Evolutionary conservation across 1,284 basidiomycete genomes (phyloP).

Genomic region (Moniliophthora roreri): DNA sequence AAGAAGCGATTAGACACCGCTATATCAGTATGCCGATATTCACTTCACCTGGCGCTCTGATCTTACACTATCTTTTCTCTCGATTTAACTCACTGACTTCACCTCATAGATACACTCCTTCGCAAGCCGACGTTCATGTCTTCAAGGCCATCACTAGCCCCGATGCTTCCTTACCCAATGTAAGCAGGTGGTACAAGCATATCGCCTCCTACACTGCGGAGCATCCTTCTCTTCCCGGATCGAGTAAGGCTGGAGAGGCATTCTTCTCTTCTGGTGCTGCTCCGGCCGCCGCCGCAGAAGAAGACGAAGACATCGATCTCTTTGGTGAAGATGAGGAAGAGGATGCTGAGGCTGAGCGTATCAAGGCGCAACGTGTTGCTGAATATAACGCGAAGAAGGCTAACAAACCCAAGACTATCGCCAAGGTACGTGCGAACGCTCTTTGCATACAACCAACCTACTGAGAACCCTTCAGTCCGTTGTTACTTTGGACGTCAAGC

Average conservation of each 20-base stretch:
- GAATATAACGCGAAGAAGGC: slow-evolving; percentile 95
- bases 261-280: slow-evolving; percentile 55
- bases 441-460: slow-evolving; percentile 13
- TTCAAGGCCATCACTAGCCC: slow-evolving; percentile 81
- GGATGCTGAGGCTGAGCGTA: slow-evolving; percentile 88
- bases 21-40: slow-evolving; percentile 65
- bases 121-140: slow-evolving; percentile 95
- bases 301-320: slow-evolving; percentile 92
- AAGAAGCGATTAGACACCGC: slow-evolving; percentile 88
- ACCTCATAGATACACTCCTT: slow-evolving; percentile 79
- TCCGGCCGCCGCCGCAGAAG: slow-evolving; percentile 58
- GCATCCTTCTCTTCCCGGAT: slow-evolving; percentile 78
- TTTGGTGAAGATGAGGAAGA: slow-evolving; percentile 92
- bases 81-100: slow-evolving; percentile 12
- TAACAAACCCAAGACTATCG: slow-evolving; percentile 83
- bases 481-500: slow-evolving; percentile 97
- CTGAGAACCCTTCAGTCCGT: slow-evolving; percentile 62
- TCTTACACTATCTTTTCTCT: slow-evolving; percentile 21
- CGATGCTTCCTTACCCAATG: slow-evolving; percentile 73
- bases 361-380: slow-evolving; percentile 96
- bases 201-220: slow-evolving; percentile 87
- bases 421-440: slow-evolving; percentile 61
- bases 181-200: slow-evolving; percentile 93
- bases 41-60: slow-evolving; percentile 76
- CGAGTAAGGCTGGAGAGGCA: slow-evolving; percentile 80